Conservation (phyloP, 129 eudicot species). For the Deinandra increscens region DNA sequence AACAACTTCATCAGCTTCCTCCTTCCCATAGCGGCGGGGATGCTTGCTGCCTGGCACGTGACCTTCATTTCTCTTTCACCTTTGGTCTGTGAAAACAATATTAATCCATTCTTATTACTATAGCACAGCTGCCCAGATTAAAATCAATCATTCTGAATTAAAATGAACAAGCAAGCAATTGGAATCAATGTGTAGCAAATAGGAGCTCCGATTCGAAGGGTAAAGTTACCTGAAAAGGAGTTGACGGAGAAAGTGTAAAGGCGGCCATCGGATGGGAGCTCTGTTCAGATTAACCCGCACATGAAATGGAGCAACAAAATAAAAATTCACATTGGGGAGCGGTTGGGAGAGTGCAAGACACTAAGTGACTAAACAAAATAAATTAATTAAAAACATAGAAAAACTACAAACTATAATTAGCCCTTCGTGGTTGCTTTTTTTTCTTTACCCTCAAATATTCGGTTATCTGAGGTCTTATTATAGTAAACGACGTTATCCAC, state of each 20-base stretch:
- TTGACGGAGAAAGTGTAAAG: slow-evolving; percentile 48
- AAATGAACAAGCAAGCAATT: background rate
- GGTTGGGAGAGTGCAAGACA: too few relatives aligned
- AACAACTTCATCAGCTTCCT: slow-evolving; percentile 72
- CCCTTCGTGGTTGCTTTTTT: too few relatives aligned
- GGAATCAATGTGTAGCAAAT: background rate
- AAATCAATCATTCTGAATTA: background rate
- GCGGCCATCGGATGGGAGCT: slow-evolving; percentile 44
- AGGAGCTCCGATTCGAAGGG: too few relatives aligned
- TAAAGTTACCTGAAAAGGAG: slow-evolving; percentile 55
- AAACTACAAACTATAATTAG: too few relatives aligned
- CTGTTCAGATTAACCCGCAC: too few relatives aligned
- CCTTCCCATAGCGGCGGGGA: slow-evolving; percentile 59
- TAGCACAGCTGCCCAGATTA: slow-evolving; percentile 45
- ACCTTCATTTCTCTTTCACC: slow-evolving; percentile 45
- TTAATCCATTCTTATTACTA: slow-evolving; percentile 53
- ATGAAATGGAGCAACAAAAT: too few relatives aligned
- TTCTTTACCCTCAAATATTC: too few relatives aligned
- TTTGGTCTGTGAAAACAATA: slow-evolving; percentile 40
- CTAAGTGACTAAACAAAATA: too few relatives aligned
- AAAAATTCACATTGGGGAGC: too few relatives aligned
- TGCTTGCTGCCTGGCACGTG: slow-evolving; percentile 58
- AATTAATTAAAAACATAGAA: too few relatives aligned
- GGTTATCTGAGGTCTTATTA: too few relatives aligned
- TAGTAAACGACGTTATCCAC: too few relatives aligned